These are phyloP conservation scores for Puccinia novopanici DNA, from an alignment of 1,284 basidiomycete genomes.

Conservation along the genomic window DNA sequence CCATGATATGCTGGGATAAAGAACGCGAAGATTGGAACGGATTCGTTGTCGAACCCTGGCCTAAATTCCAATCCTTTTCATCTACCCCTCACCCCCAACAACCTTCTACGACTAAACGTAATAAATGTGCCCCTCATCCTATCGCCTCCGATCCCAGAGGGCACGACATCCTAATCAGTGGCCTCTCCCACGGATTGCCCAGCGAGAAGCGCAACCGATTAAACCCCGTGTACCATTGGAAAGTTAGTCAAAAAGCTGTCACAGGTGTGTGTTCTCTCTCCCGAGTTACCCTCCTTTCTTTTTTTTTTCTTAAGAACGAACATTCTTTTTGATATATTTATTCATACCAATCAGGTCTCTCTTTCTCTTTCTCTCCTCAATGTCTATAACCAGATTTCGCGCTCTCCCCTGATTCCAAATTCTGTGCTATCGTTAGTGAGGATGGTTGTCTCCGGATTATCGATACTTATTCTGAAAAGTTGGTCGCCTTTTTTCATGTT, in stretches of 20 bases:
- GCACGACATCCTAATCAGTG: constrained; percentile 26
- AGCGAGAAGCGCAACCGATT: constrained; percentile 30
- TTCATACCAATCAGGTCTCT: constrained; percentile 24
- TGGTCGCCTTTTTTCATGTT: constrained; percentile 56
- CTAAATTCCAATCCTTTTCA: not conserved
- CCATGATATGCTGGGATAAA: constrained; percentile 45
- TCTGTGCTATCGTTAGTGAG: constrained; percentile 80
- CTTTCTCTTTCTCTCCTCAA: not conserved
- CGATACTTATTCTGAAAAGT: constrained; percentile 81
- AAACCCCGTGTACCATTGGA: constrained; percentile 47
- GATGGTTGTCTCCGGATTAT: constrained; percentile 85
- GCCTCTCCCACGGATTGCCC: not conserved
- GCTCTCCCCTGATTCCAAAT: constrained; percentile 84
- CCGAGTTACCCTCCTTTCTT: not conserved
- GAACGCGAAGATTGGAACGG: constrained; percentile 39
- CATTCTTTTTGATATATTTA: not conserved
- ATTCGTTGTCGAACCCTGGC: constrained; percentile 21
- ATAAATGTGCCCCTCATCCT: not conserved
- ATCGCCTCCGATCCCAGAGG: not conserved
- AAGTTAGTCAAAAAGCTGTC: constrained; percentile 29
- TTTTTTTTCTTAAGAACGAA: not conserved
- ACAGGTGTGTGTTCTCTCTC: constrained; percentile 25
- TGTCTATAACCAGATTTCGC: constrained; percentile 69
- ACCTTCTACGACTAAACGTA: not conserved
- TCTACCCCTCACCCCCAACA: constrained; percentile 17